Evolutionary conservation across 2,329 filamentous ascomycete species (phyloP), one percentile per base, ranked within the genome.

Genomic region (Coleophoma crateriformis): DNA sequence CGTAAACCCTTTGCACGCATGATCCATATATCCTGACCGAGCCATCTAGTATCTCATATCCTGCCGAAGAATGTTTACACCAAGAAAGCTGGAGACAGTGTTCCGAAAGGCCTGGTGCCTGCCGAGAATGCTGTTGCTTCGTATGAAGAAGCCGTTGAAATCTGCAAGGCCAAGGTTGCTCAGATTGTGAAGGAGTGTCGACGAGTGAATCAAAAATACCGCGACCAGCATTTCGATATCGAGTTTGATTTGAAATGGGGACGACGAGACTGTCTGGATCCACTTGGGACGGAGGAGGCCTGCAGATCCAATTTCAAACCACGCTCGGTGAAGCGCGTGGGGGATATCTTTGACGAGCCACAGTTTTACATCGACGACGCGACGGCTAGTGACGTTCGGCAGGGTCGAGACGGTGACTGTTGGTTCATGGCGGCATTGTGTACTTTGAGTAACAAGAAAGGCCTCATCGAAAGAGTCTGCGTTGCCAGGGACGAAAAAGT

Each of bases 211-310:
- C 85, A 90, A 61, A 92, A 90, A 67, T 96, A 95, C 64, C 79
- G 85, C 14, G 89, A 95, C 62, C 81, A 84, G n/a, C 83, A 94
- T 65, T 95, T 95, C 63, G 87, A 95, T 64, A 82, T 95, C 46
- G 89, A 94, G 62, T 72, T 79, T 35, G 88, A 91, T 64, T 74
- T 90, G 54, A 87, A 88, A 68, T 72, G 72, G 35, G 68, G 70
- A n/a, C 67, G 64, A 6, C 69, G 71, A 39, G 74, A 81, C 59
- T 80, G 75, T 70, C 20, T 70, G 74, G 40, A 43, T 27, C 40
- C 40, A 8, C 40, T 43, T 12, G 40, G 20, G 17, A 43, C 15
- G 10, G 20, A n/a, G 4, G 12, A 19, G 17, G 40, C 20, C 4
- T 10, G 13, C 8, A 17, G 14, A 7, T 19, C 17, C 14, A 27